Evolutionary conservation across 495 filamentous ascomycete species (phyloP).

Genomic region (Xylona heveae): DNA sequence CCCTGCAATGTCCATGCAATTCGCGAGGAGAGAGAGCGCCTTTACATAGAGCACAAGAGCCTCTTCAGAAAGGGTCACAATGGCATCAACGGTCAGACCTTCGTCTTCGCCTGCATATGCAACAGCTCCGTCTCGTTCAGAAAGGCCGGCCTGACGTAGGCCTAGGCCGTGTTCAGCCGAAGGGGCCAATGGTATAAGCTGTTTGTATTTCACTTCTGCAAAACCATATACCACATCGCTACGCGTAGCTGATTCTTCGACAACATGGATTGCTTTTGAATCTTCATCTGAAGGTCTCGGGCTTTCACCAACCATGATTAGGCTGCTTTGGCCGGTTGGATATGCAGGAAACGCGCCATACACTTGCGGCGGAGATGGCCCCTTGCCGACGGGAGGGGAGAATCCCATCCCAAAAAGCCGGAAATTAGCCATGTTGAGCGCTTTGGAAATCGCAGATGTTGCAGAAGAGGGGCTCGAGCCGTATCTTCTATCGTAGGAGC

Average conservation of each 20-base stretch:
- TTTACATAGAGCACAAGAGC: slow-evolving; percentile 93
- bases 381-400: slow-evolving; percentile 44
- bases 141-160: slow-evolving; percentile 28
- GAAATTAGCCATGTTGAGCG: slow-evolving; percentile 80
- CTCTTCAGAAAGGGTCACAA: slow-evolving; percentile 78
- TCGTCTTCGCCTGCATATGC: slow-evolving; percentile 30
- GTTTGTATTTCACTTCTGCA: slow-evolving; percentile 95
- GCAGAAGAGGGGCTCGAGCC: slow-evolving; percentile 58
- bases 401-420: slow-evolving; percentile 59
- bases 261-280: slow-evolving; percentile 45
- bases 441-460: slow-evolving; percentile 81
- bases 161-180: slow-evolving; percentile 50
- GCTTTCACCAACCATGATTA: slow-evolving; percentile 44
- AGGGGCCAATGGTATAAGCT: slow-evolving; percentile 71
- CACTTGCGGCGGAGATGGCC: slow-evolving; percentile 48
- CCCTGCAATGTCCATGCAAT: slow-evolving; percentile 91
- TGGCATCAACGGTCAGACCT: slow-evolving; percentile 62
- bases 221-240: slow-evolving; percentile 94
- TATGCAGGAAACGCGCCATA: slow-evolving; percentile 76
- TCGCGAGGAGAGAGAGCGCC: slow-evolving; percentile 65
- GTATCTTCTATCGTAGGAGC: slow-evolving; percentile 62
- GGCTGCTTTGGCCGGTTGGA: slow-evolving; percentile 39
- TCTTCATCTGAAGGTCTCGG: slow-evolving; percentile 53
- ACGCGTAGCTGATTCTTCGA: slow-evolving; percentile 78
- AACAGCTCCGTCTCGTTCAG: slow-evolving; percentile 19